Evolutionary conservation across 352 stramenopile species (phyloP), one percentile per base, ranked within the genome.

Genomic region (Globisporangium paroecandrum): DNA sequence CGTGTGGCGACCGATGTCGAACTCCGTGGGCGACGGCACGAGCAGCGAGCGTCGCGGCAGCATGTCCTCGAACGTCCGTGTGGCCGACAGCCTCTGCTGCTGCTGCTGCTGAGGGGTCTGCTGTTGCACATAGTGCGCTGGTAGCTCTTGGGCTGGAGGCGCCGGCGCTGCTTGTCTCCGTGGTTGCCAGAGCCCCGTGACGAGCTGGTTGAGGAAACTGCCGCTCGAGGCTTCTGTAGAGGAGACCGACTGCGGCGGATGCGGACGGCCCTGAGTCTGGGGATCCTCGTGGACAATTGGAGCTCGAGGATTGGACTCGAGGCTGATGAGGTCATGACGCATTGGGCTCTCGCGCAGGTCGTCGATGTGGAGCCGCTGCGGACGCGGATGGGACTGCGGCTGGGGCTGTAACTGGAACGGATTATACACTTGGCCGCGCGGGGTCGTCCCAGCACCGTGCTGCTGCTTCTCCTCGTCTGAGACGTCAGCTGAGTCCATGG

Each of bases 31-130:
- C 9, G 57, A 73, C 3, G 71, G 71, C 3, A 63, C 76, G 8
- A 83, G 27, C 56, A 78, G 58, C 32, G 76, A 83, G 0, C 74
- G 62, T 20, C 76, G 67, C 1, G 76, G 76, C 29, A 82, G 69
- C 22, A 65, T 73, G 61, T 71, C 58, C 9, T 63, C 69, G 22
- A 77, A 59, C 34, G 74, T 77, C 43, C 49, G 73, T 66, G 62
- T 69, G 34, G 12, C 36, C 15, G 38, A 41, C 6, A 61, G 55
- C 4, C 38, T 55, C 36, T 18, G 55, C 55, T 60, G 29, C 29
- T 47, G 27, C 18, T 43, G 27, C 18, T 43, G 55, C 7, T 60
- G 55, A 10, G 55, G 55, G 2, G 55, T 61, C 18, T 61, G 29
- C 55, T 61, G 55, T 9, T 46, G 29, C 3, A 1, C 55, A 25